Base-by-base conservation (phyloP, 192 early-diverging fungal species). In the Gigaspora rosea region DNA sequence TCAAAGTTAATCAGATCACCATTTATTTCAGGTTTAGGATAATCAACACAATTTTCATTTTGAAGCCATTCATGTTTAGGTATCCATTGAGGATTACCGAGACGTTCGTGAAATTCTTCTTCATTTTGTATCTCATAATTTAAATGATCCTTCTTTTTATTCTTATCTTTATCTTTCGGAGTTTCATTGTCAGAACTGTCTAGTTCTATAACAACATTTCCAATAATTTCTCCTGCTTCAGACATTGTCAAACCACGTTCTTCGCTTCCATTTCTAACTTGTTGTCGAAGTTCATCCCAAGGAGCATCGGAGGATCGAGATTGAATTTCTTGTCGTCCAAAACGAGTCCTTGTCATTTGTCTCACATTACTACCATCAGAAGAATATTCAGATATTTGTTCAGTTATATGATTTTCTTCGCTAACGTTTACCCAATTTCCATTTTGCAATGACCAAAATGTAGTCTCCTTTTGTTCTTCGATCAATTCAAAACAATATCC, bases 401-500 rank as follows among this genome's bases (percentile, higher is more conserved):
- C 64, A 0, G 46, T 46, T 41, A 51, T 70, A 16, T 22, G n/a
- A 27, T 52, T 22, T 8, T 71, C 51, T 5, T 71, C 70, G 16
- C 47, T 71, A 15, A 64, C 35, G 12, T 66, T 78, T 32, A 79
- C 66, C 80, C 80, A 82, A 15, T 50, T 67, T 13, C 65, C 73
- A 58, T 66, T 70, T n/a, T 49, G 58, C 5, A 56, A 0, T 12
- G 72, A 57, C 80, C 80, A 82, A 61, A 79, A 82, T 16, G 9
- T n/a, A 10, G 80, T 82, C 16, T 79, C 67, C 12, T 79, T 75
- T 56, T 82, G 80, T 13, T 75, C 50, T 51, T 82, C 58, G 1
- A 82, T 72, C n/a, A 82, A 57, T 27, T 82, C 78, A 11, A 68
- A 35, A 49, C 66, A 73, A 47, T 75, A 82, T 9, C 80, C 80